Evolutionary conservation across 805 yeast genomes (phyloP).

Genomic region (Metschnikowia cubensis): DNA sequence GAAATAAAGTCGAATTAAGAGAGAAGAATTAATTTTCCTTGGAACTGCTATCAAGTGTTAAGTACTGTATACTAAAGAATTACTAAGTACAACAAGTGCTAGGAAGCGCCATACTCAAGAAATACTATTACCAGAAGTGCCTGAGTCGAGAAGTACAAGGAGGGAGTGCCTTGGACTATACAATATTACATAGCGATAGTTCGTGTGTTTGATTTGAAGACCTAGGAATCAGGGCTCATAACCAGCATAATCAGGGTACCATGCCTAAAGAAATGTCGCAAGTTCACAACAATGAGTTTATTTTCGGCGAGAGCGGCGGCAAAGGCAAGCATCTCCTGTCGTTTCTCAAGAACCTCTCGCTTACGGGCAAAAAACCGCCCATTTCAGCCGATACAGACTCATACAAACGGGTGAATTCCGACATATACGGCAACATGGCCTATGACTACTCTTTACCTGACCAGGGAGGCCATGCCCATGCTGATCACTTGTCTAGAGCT

Average conservation of each 20-base stretch:
- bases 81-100: no score
- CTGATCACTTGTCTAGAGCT: neutral
- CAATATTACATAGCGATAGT: no score
- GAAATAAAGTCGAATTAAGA: no score
- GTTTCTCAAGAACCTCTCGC: conserved; percentile 43
- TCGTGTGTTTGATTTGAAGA: no score
- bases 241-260: neutral
- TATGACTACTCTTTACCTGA: conserved; percentile 22
- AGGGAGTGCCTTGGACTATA: no score
- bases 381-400: conserved; percentile 5
- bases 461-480: conserved; percentile 12
- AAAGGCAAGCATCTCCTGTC: conserved; percentile 55
- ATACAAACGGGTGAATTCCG: conserved; percentile 29
- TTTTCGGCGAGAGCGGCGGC: conserved; percentile 68
- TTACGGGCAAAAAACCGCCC: conserved; percentile 26
- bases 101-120: no score
- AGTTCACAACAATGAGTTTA: conserved; percentile 50
- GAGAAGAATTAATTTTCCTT: no score
- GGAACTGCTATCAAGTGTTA: no score
- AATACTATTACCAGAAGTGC: no score
- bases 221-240: no score
- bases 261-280: conserved; percentile 48
- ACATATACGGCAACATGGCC: conserved; percentile 37
- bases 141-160: no score
- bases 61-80: no score